Conservation (phyloP, 2,329 filamentous ascomycete species). For the Plectosphaerella sp. region DNA sequence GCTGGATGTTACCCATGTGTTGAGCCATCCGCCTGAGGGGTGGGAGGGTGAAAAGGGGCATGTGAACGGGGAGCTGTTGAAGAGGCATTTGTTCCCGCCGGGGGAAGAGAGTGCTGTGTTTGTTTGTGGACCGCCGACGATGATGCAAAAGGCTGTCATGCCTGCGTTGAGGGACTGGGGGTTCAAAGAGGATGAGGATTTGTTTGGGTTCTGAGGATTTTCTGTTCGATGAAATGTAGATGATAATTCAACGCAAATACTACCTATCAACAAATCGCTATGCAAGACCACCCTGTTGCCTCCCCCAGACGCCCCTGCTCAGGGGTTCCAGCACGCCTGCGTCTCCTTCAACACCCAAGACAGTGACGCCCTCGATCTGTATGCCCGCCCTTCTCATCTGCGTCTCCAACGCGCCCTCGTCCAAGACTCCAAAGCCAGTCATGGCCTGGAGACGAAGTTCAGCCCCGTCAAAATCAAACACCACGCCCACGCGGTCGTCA, state of each 20-base stretch:
- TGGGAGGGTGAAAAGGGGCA: slow-evolving; percentile 42
- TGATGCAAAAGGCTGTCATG: slow-evolving; percentile 47
- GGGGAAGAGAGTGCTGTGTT: slow-evolving; percentile 35
- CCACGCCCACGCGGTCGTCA: background rate
- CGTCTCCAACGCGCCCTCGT: background rate
- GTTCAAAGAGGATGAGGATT: slow-evolving; percentile 36
- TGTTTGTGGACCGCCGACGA: slow-evolving; percentile 42
- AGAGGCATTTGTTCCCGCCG: slow-evolving; percentile 34
- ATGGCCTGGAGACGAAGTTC: background rate
- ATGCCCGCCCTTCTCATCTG: background rate
- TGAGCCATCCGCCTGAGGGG: slow-evolving; percentile 35
- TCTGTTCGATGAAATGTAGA: background rate
- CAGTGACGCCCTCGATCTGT: background rate
- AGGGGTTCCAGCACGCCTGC: background rate
- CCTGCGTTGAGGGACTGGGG: slow-evolving; percentile 41
- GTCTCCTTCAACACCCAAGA: background rate
- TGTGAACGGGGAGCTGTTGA: slow-evolving; percentile 35
- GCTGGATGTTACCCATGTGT: slow-evolving; percentile 39
- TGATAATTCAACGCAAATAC: background rate
- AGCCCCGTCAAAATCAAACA: background rate
- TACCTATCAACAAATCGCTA: background rate
- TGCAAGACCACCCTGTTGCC: background rate
- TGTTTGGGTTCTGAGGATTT: slow-evolving; percentile 33
- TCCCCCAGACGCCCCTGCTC: background rate
- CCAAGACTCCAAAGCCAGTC: background rate